Evolutionary conservation across 2,329 filamentous ascomycete species (phyloP), one percentile per base, ranked within the genome.

Genomic region (Phyllosticta citrichinensis): DNA sequence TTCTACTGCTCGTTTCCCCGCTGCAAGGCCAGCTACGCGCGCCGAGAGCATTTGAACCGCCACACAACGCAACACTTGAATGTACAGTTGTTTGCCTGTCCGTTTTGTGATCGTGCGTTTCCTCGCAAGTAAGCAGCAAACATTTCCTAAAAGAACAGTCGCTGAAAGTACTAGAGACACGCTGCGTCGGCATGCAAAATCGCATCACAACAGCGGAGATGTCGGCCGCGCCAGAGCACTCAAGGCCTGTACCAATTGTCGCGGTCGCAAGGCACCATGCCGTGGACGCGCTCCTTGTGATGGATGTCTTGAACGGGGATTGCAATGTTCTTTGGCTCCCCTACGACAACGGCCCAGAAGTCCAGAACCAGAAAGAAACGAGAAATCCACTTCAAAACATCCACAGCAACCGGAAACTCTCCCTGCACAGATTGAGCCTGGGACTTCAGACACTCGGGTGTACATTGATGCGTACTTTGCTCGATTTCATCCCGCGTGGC

Each of bases 41-140:
- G 57, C 8, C 54, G 55, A n/a, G 57, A 59, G 35, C 57, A 59
- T 17, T 52, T 59, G 11, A 59, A 59, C 12, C 57, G 57, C 20
- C 57, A 59, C 19, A 52, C 52, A 3, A 52, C 54, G n/a, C 57
- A 59, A 52, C 57, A 59, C 52, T 35, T 52, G 19, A 50, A 50
- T 17, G 52, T 54, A n/a, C 57, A 52, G 2, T 22, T 27, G 19
- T 55, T 35, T 50, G 33, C 52, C 3, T 59, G 57, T 35, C 47
- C 40, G 33, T 55, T 55, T 10, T 59, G 57, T 33, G 20, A 51
- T 33, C 51, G 52, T 52, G 54, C 50, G 22, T 59, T 54, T 20
- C 55, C 55, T 33, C 57, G 57, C 22, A 47, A 52, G 57, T 59
- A 20, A n/a, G 20, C 14, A 22, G 22, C 22, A 22, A 22, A 22